Evolutionary conservation across 768 basidiomycete genomes (phyloP), one percentile per base, ranked within the genome.

Genomic region (Amanita subjunquillea): DNA sequence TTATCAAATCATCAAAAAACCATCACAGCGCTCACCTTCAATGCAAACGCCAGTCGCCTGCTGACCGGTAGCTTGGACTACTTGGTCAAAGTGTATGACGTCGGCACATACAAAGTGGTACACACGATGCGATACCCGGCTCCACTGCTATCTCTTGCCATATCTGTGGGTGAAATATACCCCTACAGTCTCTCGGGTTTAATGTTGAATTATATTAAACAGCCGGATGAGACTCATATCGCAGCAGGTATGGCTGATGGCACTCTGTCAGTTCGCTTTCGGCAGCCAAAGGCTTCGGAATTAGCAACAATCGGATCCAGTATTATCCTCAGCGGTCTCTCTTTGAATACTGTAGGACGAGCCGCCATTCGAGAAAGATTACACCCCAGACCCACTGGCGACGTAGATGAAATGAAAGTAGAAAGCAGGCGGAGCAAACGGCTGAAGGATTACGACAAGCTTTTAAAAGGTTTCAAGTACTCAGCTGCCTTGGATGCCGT

Each of bases 41-140:
- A 91, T 63, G 62, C 85, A 29, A 77, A 73, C 47, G 82, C 87
- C 25, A 79, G 81, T 58, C 79, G 93, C 36, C 76, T 98, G 2
- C 72, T 99, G 43, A 91, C 91, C 0, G 96, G 92, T 29, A 83
- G 89, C 40, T 72, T 99, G 56, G 96, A 99, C 65, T 93, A 95
- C 59, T 88, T 99, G 87, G 91, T 98, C 54, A 99, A 99, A 69
- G 94, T 97, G 32, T 99, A 98, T 70, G 95, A 98, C 67, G 83
- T 94, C 36, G 81, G 87, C 63, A 82, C 82, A 13, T 97, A 95
- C 74, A 88, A 89, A 61, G 96, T 99, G 34, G 83, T 96, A 12
- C 96, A 99, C 62, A 97, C 96, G 3, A 98, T 99, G 91, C 85
- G 96, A 42, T 98, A 98, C 67, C 90, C 95, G 4, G 91, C 93